Percentiles rank a stretch among this genome's conserved stretches.
Evolutionary conservation across 306 rosid genomes (phyloP).

Genomic region (Senna siamea): DNA sequence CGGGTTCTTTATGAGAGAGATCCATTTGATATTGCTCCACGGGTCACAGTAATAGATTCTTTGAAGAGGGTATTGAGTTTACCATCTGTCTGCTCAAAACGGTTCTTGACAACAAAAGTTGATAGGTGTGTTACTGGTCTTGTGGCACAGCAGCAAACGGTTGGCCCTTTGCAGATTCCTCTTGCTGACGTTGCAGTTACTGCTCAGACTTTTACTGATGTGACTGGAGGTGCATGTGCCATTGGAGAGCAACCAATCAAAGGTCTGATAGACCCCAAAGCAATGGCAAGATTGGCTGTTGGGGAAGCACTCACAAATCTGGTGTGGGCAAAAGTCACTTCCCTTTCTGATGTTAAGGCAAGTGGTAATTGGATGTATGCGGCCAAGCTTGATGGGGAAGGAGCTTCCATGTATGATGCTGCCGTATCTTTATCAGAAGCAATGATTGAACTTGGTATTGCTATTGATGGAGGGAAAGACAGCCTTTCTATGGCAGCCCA

Average conservation of each 20-base stretch:
- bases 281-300: constrained; percentile 94
- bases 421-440: constrained; percentile 76
- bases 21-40: constrained; percentile 86
- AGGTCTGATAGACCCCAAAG: constrained; percentile 84
- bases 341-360: constrained; percentile 88
- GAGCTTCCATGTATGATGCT: constrained; percentile 91
- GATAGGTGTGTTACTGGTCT: constrained; percentile 90
- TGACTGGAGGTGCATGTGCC: constrained; percentile 93
- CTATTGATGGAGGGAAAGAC: constrained; percentile 95
- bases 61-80: constrained; percentile 81
- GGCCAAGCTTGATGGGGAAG: constrained; percentile 94
- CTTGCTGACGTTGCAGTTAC: constrained; percentile 88
- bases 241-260: constrained; percentile 91
- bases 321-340: constrained; percentile 88
- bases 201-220: constrained; percentile 70
- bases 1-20: constrained; percentile 59
- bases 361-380: constrained; percentile 98
- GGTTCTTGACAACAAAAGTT: constrained; percentile 76
- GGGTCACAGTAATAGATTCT: constrained; percentile 60
- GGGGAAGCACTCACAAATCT: constrained; percentile 98
- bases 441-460: constrained; percentile 88
- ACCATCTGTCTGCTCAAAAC: constrained; percentile 84
- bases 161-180: constrained; percentile 88
- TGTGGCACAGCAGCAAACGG: constrained; percentile 92
- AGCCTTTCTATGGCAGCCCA: constrained; percentile 95